A percentile compares a stretch with the other conserved stretches of the same genome.
phyloP scores from a whole-genome alignment of 441 rosid species.

The Viola pubescens region DNA sequence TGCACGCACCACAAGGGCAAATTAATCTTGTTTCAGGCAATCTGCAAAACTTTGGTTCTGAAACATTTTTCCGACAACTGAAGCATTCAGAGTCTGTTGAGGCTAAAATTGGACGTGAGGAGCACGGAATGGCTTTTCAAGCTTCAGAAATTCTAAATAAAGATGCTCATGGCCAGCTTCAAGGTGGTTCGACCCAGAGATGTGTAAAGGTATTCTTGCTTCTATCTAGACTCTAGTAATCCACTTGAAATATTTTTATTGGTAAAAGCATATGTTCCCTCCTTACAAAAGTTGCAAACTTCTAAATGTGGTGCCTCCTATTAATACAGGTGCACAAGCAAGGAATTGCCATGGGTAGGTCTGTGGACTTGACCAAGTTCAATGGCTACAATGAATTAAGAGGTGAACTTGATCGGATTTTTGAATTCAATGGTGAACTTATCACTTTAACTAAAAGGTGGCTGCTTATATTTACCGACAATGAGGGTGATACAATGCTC shows the following conservation, averaged over 20 bases:
- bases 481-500: conserved; percentile 89
- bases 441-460: conserved; percentile 73
- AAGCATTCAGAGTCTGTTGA: too few relatives aligned
- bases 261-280: too few relatives aligned
- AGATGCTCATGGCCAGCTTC: conserved; percentile 55
- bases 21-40: too few relatives aligned
- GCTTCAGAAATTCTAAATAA: conserved; percentile 41
- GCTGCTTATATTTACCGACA: conserved; percentile 81
- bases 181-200: conserved; percentile 48
- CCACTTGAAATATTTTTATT: too few relatives aligned
- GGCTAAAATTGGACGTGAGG: too few relatives aligned
- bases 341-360: conserved; percentile 89
- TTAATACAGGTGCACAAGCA: conserved; percentile 83
- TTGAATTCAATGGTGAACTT: conserved; percentile 80
- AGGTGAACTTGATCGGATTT: conserved; percentile 60
- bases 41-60: too few relatives aligned
- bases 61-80: too few relatives aligned
- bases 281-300: not conserved
- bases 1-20: conserved; percentile 5
- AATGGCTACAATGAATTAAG: conserved; percentile 58
- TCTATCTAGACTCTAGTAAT: not conserved
- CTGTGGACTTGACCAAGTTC: conserved; percentile 71
- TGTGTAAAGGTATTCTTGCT: conserved; percentile 3
- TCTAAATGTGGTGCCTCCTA: conserved; percentile 12
- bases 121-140: not conserved